These are phyloP conservation scores for Candida ficus DNA, from an alignment of 805 yeast species.

Conservation along the genomic window DNA sequence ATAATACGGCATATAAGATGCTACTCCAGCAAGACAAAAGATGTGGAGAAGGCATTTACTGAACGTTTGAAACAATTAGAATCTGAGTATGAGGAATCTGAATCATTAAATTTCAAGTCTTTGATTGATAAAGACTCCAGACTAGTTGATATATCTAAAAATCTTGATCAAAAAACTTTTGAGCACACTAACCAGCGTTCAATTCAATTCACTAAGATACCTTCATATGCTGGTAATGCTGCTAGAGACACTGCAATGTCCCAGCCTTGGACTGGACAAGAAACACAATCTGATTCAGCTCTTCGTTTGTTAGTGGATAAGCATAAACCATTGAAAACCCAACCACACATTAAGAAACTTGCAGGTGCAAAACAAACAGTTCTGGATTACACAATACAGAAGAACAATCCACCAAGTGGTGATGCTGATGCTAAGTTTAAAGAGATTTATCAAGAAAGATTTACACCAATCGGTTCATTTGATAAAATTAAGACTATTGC, in stretches of 20 bases:
- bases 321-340: slow-evolving; percentile 33
- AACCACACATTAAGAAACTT: slow-evolving; percentile 35
- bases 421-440: slow-evolving; percentile 44
- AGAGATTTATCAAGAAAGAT: slow-evolving; percentile 57
- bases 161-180: slow-evolving; percentile 30
- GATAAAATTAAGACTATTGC: slow-evolving; percentile 60
- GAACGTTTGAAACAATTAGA: slow-evolving; percentile 25
- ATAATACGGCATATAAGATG: slow-evolving; percentile 2
- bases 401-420: slow-evolving; percentile 27
- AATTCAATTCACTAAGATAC: slow-evolving; percentile 38
- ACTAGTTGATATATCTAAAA: slow-evolving; percentile 24
- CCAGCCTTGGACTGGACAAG: slow-evolving; percentile 58
- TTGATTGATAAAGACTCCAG: slow-evolving; percentile 21
- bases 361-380: slow-evolving; percentile 59
- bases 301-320: slow-evolving; percentile 53
- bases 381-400: slow-evolving; percentile 47
- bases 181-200: slow-evolving; percentile 35
- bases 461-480: slow-evolving; percentile 37
- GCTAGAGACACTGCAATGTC: slow-evolving; percentile 44
- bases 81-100: slow-evolving; percentile 20
- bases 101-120: slow-evolving; percentile 22
- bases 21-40: slow-evolving; percentile 3
- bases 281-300: slow-evolving; percentile 39
- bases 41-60: slow-evolving; percentile 20
- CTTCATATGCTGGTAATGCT: slow-evolving; percentile 39